Evolutionary conservation across 768 basidiomycete species (phyloP).

Genomic region (Xerocomus potaroensis): DNA sequence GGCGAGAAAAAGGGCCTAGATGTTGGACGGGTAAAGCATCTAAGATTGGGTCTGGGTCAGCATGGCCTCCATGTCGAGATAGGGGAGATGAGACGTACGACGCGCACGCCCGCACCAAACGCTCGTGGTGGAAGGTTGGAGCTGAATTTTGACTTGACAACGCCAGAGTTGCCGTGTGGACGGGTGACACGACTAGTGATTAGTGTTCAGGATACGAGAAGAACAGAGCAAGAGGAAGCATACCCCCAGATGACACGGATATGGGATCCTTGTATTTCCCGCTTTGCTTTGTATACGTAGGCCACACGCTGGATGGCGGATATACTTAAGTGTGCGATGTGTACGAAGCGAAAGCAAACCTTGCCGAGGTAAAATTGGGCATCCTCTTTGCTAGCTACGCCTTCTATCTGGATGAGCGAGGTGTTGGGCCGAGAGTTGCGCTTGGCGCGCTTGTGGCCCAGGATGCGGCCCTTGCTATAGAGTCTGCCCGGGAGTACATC

Average conservation of each 20-base stretch:
- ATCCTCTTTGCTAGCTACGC: conserved; percentile 88
- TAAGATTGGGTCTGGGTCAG: conserved; percentile 22
- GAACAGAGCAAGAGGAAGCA: conserved; percentile 25
- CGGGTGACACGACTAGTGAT: conserved; percentile 76
- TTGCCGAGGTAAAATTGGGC: conserved; percentile 99
- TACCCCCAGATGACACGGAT: conserved; percentile 99
- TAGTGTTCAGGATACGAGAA: neutral
- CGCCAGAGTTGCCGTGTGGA: conserved; percentile 90
- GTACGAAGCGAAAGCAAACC: conserved; percentile 44
- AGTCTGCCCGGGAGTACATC: conserved; percentile 51
- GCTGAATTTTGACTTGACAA: conserved; percentile 95
- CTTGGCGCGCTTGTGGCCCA: conserved; percentile 98
- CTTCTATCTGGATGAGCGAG: conserved; percentile 95
- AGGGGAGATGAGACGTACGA: conserved; percentile 49
- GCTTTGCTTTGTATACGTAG: conserved; percentile 97
- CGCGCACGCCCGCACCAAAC: conserved; percentile 89
- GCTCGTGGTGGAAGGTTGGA: conserved; percentile 92
- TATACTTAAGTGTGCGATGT: neutral
- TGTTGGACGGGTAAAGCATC: conserved; percentile 93
- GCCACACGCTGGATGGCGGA: conserved; percentile 70
- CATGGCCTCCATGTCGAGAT: neutral
- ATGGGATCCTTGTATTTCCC: conserved; percentile 90
- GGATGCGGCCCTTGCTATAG: conserved; percentile 93
- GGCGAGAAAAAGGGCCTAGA: conserved; percentile 37
- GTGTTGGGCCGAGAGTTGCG: conserved; percentile 96